Percentiles rank a stretch among this genome's conserved stretches.
Conservation (phyloP, 441 rosid genomes). For the Bocquillonia castaneifolia region DNA sequence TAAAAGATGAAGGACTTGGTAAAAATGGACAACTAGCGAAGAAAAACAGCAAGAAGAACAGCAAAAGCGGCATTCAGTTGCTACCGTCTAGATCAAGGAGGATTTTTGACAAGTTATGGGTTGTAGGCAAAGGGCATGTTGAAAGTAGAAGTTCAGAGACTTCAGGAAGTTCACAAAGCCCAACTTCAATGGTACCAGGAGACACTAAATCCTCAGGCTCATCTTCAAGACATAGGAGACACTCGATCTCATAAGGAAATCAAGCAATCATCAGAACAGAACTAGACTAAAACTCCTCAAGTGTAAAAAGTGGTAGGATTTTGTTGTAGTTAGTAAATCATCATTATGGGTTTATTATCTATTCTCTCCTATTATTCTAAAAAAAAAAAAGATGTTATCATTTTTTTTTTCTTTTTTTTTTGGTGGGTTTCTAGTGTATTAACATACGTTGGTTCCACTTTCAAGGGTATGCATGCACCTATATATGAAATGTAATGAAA, state of each 20-base stretch:
- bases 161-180: slow-evolving; percentile 90
- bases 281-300: slow-evolving; percentile 22
- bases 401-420: background rate
- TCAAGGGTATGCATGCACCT: too few species aligned
- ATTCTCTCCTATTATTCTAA: background rate
- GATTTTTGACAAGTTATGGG: slow-evolving; percentile 78
- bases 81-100: slow-evolving; percentile 91
- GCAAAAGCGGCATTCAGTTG: slow-evolving; percentile 58
- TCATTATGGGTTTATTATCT: background rate
- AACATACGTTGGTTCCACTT: slow-evolving; percentile 2
- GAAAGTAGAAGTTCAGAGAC: slow-evolving; percentile 85
- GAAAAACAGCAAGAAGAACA: slow-evolving; percentile 62
- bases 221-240: slow-evolving; percentile 66
- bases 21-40: slow-evolving; percentile 46
- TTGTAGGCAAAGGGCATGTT: slow-evolving; percentile 50
- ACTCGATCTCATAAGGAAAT: slow-evolving; percentile 57
- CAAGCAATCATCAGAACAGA: slow-evolving; percentile 3
- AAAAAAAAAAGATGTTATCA: slow-evolving; percentile 19
- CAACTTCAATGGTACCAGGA: slow-evolving; percentile 57
- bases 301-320: slow-evolving; percentile 43
- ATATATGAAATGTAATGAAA: too few species aligned
- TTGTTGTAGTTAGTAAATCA: slow-evolving; percentile 20
- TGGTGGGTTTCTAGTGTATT: slow-evolving; percentile 4
- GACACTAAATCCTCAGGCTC: slow-evolving; percentile 66
- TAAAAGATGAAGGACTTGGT: slow-evolving; percentile 36